A percentile compares a stretch with the other conserved stretches of the same genome.
Conservation (phyloP, 129 eudicot species). For the Helianthus annuus region HanXRQr2.0-SUNRISE NC_035436.2:53856475-53856974, state of each 20-base stretch:
- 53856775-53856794: constrained; percentile 45
- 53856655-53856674: constrained; percentile 59
- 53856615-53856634: not conserved
- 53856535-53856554: not conserved
- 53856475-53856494: not conserved
- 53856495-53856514: constrained; percentile 17
- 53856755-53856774: not conserved
- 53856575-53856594: not conserved
- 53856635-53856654: constrained; percentile 30
- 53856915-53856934: not conserved
- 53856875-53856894: constrained; percentile 11
- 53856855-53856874: constrained; percentile 43
- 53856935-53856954: not conserved
- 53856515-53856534: not conserved
- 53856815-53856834: no score
- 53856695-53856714: constrained; percentile 27
- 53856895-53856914: not conserved
- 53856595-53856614: not conserved
- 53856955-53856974: no score
- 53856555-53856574: not conserved
- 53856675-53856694: constrained; percentile 49
- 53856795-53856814: not conserved
- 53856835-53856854: constrained; percentile 1
- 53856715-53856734: constrained; percentile 12
- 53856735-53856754: not conserved